These are phyloP conservation scores for Amesomyces nigricolor DNA, from an alignment of 2,329 filamentous ascomycete genomes.

Conservation along the genomic window DNA sequence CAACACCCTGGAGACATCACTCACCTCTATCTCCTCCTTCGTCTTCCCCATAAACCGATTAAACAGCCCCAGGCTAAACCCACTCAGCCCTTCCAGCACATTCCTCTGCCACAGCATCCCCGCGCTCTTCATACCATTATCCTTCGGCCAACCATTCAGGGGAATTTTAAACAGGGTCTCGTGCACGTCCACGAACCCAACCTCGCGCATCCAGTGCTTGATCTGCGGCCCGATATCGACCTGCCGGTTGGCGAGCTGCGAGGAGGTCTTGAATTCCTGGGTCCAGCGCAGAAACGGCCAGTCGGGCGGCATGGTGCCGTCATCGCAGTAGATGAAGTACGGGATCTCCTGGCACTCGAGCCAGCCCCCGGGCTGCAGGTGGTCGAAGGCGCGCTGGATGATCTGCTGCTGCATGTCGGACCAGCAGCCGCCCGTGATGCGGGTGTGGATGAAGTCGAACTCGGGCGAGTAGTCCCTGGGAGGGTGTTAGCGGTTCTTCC, in stretches of 20 bases:
- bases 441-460: constrained; percentile 52
- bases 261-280: constrained; percentile 20
- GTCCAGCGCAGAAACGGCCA: constrained; percentile 22
- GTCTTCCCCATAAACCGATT: constrained; percentile 36
- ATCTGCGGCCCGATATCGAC: constrained; percentile 19
- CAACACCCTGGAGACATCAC: constrained; percentile 15
- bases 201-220: constrained; percentile 26
- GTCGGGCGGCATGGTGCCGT: constrained; percentile 24
- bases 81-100: constrained; percentile 29
- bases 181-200: constrained; percentile 31
- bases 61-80: constrained; percentile 29
- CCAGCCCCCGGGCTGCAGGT: constrained; percentile 48
- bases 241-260: constrained; percentile 20
- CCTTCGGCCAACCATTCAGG: constrained; percentile 32
- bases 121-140: constrained; percentile 27
- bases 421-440: constrained; percentile 47
- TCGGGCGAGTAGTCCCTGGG: constrained; percentile 16
- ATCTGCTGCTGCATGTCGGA: constrained; percentile 43
- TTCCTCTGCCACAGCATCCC: constrained; percentile 27
- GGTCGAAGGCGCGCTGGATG: constrained; percentile 47
- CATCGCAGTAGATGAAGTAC: constrained; percentile 24
- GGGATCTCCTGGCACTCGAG: constrained; percentile 49
- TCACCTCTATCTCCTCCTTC: constrained; percentile 45
- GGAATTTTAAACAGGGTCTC: constrained; percentile 30
- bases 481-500: background rate